Percentiles rank a stretch among this genome's conserved stretches.
These are phyloP conservation scores for Epicoccum sorghinum DNA, from an alignment of 2,329 filamentous ascomycete genomes.

Conservation along the genomic window DNA sequence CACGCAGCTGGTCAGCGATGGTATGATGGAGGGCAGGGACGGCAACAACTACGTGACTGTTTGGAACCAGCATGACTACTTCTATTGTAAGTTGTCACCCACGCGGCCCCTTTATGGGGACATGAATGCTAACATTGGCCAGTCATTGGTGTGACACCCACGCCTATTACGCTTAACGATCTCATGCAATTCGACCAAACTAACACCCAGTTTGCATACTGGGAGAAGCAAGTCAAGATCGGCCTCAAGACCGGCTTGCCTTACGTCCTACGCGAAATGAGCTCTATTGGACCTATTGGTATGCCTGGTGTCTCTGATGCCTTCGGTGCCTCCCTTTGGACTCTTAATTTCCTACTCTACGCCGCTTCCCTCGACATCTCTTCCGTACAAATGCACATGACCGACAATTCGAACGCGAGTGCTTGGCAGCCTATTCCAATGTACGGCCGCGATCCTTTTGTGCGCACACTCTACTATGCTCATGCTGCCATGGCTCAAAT, in stretches of 20 bases:
- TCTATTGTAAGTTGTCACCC: slow-evolving; percentile 48
- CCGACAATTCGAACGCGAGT: slow-evolving; percentile 58
- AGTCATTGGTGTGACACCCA: slow-evolving; percentile 55
- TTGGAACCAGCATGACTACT: slow-evolving; percentile 63
- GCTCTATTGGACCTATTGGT: slow-evolving; percentile 57
- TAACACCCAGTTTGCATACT: slow-evolving; percentile 56
- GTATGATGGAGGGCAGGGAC: slow-evolving; percentile 47
- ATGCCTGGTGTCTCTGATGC: slow-evolving; percentile 55
- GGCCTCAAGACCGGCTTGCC: slow-evolving; percentile 51
- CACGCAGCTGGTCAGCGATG: slow-evolving; percentile 47
- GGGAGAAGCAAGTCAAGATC: slow-evolving; percentile 53
- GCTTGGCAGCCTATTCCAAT: slow-evolving; percentile 56
- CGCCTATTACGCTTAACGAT: slow-evolving; percentile 51
- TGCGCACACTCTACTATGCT: slow-evolving; percentile 59
- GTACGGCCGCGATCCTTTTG: slow-evolving; percentile 50
- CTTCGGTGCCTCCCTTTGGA: slow-evolving; percentile 59
- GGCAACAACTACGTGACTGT: slow-evolving; percentile 48
- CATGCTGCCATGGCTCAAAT: slow-evolving; percentile 59
- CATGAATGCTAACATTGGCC: slow-evolving; percentile 19
- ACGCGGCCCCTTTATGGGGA: background rate
- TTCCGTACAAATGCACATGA: slow-evolving; percentile 61
- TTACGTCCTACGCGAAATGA: slow-evolving; percentile 60
- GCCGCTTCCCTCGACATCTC: slow-evolving; percentile 55
- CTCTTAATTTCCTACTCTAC: slow-evolving; percentile 60
- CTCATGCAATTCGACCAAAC: slow-evolving; percentile 56